Evolutionary conservation across 140 eudicot genomes (phyloP).

Genomic region (Anethum foeniculum): DNA sequence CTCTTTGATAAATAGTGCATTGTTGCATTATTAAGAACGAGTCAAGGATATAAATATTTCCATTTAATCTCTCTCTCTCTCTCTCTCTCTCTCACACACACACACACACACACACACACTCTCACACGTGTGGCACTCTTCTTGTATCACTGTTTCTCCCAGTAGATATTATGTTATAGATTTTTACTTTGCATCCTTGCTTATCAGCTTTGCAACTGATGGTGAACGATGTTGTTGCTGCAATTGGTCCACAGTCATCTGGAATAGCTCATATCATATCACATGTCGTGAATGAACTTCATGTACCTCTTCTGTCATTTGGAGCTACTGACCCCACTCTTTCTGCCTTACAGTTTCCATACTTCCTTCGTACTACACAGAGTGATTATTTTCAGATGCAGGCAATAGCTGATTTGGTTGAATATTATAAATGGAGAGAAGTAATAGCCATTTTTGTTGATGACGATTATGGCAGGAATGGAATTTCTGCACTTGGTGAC

Average conservation of each 20-base stretch:
- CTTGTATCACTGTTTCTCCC: neutral
- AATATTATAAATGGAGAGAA: slow-evolving; percentile 74
- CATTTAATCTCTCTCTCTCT: neutral
- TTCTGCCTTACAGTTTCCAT: slow-evolving; percentile 74
- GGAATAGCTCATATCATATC: slow-evolving; percentile 86
- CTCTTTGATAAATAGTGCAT: neutral
- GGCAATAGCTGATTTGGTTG: slow-evolving; percentile 69
- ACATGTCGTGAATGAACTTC: slow-evolving; percentile 65
- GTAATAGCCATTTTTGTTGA: slow-evolving; percentile 77
- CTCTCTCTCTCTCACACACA: neutral
- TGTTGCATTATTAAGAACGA: neutral
- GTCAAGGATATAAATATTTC: neutral
- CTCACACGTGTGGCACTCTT: neutral
- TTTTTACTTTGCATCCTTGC: slow-evolving; percentile 20
- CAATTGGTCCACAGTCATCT: slow-evolving; percentile 89
- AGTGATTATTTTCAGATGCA: slow-evolving; percentile 77
- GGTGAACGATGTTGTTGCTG: slow-evolving; percentile 68
- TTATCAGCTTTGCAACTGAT: slow-evolving; percentile 79
- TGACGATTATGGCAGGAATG: slow-evolving; percentile 88
- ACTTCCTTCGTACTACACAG: slow-evolving; percentile 69
- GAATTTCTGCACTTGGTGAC: slow-evolving; percentile 66
- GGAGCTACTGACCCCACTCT: slow-evolving; percentile 94
- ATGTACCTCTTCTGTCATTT: slow-evolving; percentile 72
- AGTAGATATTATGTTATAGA: neutral
- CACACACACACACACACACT: neutral